Conservation (phyloP, 768 basidiomycete genomes). For the Boletellus ananiceps region DNA sequence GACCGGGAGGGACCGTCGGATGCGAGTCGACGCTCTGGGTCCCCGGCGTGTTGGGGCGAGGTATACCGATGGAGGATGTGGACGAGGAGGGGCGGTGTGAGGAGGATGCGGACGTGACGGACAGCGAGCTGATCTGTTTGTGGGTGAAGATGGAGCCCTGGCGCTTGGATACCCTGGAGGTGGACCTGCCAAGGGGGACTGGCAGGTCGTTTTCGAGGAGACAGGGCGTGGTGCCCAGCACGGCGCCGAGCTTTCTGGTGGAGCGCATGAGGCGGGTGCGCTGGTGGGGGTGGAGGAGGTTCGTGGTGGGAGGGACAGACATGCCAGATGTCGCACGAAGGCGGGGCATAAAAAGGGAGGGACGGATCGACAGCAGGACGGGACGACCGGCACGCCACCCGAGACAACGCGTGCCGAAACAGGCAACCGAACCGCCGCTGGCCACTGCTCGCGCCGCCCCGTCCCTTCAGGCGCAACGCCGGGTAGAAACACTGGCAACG, state of each 20-base stretch:
- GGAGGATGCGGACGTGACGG: constrained; percentile 16
- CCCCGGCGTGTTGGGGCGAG: not conserved
- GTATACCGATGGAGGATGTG: constrained; percentile 14
- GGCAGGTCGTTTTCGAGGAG: constrained; percentile 28
- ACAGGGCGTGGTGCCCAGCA: constrained; percentile 35
- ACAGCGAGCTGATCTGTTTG: constrained; percentile 15
- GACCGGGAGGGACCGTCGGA: constrained; percentile 15
- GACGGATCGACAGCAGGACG: too few relatives aligned
- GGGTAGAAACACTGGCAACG: too few relatives aligned
- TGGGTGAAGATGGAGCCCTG: constrained; percentile 32
- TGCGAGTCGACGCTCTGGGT: constrained; percentile 11
- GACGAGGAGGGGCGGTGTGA: constrained; percentile 12
- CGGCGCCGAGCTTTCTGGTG: constrained; percentile 33
- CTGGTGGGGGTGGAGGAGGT: constrained; percentile 28
- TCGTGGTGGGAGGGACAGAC: constrained; percentile 35
- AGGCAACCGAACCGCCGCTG: too few relatives aligned
- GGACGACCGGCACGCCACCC: too few relatives aligned
- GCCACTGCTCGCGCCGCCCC: too few relatives aligned
- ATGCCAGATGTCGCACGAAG: constrained; percentile 15
- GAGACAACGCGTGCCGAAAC: too few relatives aligned
- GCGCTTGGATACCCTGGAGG: constrained; percentile 22
- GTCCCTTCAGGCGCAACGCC: too few relatives aligned
- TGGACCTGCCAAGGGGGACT: constrained; percentile 13
- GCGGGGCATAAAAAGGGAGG: too few relatives aligned
- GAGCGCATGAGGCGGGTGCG: constrained; percentile 36